Base-by-base conservation (phyloP, 441 rosid species). In the Pelargonium fulgidum region DNA sequence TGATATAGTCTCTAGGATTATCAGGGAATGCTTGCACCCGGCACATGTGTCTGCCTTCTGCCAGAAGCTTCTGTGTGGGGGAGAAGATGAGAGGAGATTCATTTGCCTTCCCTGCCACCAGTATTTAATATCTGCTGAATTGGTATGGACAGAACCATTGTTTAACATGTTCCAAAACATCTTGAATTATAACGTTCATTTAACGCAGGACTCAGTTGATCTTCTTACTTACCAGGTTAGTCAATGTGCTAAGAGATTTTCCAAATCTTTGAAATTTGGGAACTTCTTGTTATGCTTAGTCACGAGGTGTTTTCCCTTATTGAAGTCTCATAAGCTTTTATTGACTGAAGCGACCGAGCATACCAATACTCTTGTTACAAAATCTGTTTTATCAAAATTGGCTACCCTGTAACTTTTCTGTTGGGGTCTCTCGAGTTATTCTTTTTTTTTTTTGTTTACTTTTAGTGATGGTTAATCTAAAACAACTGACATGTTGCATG, bases 81-180 rank as follows among this genome's bases (percentile, higher is more conserved):
- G 75, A 66, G 80, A 67, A 61, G 78, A 73, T 47, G 82, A 83
- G 72, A 77, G 73, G 82, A 80, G 69, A 72, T 79, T 78, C 66
- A 33, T 81, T 67, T 65, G 77, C 73, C 89, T 80, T 76, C 89
- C 89, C 13, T 84, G 83, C 76, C 96, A 87, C 72, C 74, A 56
- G 39, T 47, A 73, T 71, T 85, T 85, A 63, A 70, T 86, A 64
- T 82, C 87, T 3, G 67, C 71, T 56, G 89, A 85, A 68, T 68
- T 85, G 79, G 86, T 80, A 65, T 88, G 96, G 93, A 85, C 92
- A n/a, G 93, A 91, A 70, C 80, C 92, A 7, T 76, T 84, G 73
- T 88, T 86, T 78, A 71, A 63, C 67, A 76, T 91, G 72, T 84
- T 86, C 17, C 89, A 88, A 68, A 86, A 81, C 72, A 73, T 89